Conservation (phyloP, 306 rosid species). For the Neltuma alba region DNA sequence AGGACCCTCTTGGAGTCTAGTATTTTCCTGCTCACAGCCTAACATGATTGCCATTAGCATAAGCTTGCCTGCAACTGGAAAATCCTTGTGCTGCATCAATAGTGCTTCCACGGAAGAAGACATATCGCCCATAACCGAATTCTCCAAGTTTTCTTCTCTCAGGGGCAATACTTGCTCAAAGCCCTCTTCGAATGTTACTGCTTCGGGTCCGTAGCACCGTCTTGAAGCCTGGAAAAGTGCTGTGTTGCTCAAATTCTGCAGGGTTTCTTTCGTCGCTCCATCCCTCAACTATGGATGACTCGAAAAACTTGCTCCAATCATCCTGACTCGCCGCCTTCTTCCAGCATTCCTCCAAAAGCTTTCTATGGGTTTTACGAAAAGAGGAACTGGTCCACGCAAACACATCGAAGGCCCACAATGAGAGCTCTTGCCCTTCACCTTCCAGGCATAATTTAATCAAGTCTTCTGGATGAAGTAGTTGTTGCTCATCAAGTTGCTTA, state of each 20-base stretch:
- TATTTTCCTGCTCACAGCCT: conserved; percentile 59
- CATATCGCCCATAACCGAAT: conserved; percentile 44
- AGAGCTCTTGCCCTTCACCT: conserved; percentile 54
- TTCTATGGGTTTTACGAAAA: conserved; percentile 62
- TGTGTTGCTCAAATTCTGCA: conserved; percentile 61
- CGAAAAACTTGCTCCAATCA: conserved; percentile 71
- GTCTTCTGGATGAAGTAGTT: conserved; percentile 75
- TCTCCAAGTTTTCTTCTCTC: conserved; percentile 67
- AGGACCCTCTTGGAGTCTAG: conserved; percentile 52
- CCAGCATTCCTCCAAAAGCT: conserved; percentile 90
- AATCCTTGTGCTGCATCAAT: conserved; percentile 89
- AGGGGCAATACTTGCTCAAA: conserved; percentile 69
- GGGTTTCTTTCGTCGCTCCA: conserved; percentile 83
- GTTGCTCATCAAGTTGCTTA: conserved; percentile 56
- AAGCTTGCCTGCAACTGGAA: conserved; percentile 85
- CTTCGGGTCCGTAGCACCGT: conserved; percentile 75
- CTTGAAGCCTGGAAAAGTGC: conserved; percentile 75
- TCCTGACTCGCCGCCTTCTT: conserved; percentile 79
- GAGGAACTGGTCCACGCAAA: conserved; percentile 92
- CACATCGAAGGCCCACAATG: conserved; percentile 70
- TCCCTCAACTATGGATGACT: conserved; percentile 65
- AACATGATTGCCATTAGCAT: conserved; percentile 87
- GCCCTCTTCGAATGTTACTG: conserved; percentile 77
- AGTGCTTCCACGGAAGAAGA: conserved; percentile 72
- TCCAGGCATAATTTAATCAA: conserved; percentile 80